Evolutionary conservation across 2,329 filamentous ascomycete species (phyloP), one percentile per base, ranked within the genome.

Genomic region (Bipolaris gigantea): DNA sequence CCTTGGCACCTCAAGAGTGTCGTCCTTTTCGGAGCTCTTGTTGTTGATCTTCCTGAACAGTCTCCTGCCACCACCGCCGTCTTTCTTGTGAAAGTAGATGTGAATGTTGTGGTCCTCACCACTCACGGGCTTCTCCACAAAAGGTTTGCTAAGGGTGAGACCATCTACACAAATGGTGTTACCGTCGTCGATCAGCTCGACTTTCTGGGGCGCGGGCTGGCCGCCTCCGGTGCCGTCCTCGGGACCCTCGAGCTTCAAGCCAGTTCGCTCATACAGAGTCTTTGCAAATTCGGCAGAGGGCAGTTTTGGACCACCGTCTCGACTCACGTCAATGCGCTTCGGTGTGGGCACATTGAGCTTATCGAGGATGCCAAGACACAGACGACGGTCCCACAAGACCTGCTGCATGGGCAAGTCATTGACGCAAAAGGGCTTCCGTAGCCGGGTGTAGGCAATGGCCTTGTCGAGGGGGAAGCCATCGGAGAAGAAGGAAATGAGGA

Each of bases 91-190:
- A 69, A 95, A 97, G 77, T 97, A 99, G 51, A 99, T 97, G 76
- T 96, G 89, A 66, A 99, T 96, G 73, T 99, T 99, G 77, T 99
- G 94, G 69, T 99, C 93, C 76, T 99, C 94, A 32, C 94, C 94
- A 69, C 90, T 97, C n/a, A 92, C 92, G 0, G 94, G 94, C 74
- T 99, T 99, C 73, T 99, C 94, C 34, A 99, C 94, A 70, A 99
- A 99, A 0, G 94, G 94, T 71, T 99, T 99, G 64, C 83, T 88
- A 41, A 99, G 82, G 4, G 86, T 75, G 36, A 84, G 81, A 10
- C 93, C 94, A 71, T 99, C 93, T 9, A 99, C 93, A 38, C 88
- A 85, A 50, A 99, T 81, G 4, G 89, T 88, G 70, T 99, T 92
- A 25, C 90, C 90, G 62, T 96, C 88, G 59, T 97, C 92, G n/a